Evolutionary conservation across 1,139 yeast species (phyloP), one percentile per base, ranked within the genome.

Genomic region (Spathaspora sp.): DNA sequence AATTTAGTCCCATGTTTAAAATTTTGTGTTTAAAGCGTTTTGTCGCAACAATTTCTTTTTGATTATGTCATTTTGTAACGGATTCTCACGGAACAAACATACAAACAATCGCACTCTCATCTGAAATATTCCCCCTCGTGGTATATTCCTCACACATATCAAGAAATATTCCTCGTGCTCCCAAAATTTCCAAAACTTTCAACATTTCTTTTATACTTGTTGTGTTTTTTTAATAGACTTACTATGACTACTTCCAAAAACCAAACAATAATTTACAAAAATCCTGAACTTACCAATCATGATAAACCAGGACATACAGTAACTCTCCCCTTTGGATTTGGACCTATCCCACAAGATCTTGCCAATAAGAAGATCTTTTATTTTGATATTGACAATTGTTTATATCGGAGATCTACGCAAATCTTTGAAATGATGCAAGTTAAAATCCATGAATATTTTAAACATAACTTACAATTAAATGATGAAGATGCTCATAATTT

Each of bases 341-440:
- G 81, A 1, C 81, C 83, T 1, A 51, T 74, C 5, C 78, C 79
- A 0, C 45, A 56, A 8, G 58, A 63, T 18, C 38, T 55, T 15
- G 37, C 50, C 17, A 69, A 69, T 56, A 67, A 67, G 45, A 64
- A 63, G 48, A 85, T 89, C 39, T 87, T 91, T 67, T 89, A 82
- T 65, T 93, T 91, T 58, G 99, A 91, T 63, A 89, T 91, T 45
- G 98, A 93, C 67, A 93, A 93, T 64, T 89, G 96, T 58, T 76
- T 93, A 39, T 93, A 93, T 65, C 77, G 79, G 44, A 72, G 90
- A 53, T 81, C 89, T 1, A 81, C 89, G 33, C 73, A 75, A 61
- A 87, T 93, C 55, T 95, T 87, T 58, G 95, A 87, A 55, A 64
- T 89, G 68, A 93, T 91, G 97, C 95, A 86, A 58, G 82, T 78